These are phyloP conservation scores for Stephania yunnanensis DNA, from an alignment of 164 flowering plant species.

Conservation along the genomic window DNA sequence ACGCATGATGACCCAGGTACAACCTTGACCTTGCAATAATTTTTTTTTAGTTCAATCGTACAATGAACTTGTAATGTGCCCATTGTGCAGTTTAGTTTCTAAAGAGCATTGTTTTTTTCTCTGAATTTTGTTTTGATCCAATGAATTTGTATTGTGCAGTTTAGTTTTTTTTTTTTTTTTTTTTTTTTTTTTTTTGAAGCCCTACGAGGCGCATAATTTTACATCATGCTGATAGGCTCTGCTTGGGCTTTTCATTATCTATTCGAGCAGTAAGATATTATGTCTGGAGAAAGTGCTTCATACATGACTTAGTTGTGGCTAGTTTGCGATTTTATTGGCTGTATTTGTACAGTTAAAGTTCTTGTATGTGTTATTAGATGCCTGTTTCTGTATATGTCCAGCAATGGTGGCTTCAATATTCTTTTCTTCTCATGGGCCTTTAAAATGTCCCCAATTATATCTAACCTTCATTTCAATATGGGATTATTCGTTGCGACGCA, in stretches of 20 bases:
- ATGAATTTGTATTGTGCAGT: too few species aligned
- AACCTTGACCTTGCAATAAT: background rate
- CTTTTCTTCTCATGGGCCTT: too few species aligned
- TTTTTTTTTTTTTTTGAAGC: too few species aligned
- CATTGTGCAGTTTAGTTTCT: background rate
- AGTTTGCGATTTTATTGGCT: background rate
- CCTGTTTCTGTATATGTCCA: too few species aligned
- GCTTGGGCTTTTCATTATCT: background rate
- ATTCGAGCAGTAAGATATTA: background rate
- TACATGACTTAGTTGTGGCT: background rate
- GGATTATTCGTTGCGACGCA: too few species aligned
- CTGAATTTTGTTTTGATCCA: background rate
- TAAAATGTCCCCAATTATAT: too few species aligned
- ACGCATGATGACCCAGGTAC: slow-evolving; percentile 44
- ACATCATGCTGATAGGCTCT: background rate
- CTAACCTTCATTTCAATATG: too few species aligned
- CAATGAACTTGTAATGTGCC: background rate
- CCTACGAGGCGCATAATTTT: background rate
- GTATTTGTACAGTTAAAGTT: background rate
- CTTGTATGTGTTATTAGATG: background rate
- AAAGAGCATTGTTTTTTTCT: background rate
- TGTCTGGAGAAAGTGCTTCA: background rate
- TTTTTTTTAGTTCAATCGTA: background rate
- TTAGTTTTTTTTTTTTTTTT: too few species aligned
- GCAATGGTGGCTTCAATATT: too few species aligned